A percentile compares a stretch with the other conserved stretches of the same genome.
phyloP scores from a whole-genome alignment of 2,329 filamentous ascomycete genomes.

The Penicillium olsonii region DNA sequence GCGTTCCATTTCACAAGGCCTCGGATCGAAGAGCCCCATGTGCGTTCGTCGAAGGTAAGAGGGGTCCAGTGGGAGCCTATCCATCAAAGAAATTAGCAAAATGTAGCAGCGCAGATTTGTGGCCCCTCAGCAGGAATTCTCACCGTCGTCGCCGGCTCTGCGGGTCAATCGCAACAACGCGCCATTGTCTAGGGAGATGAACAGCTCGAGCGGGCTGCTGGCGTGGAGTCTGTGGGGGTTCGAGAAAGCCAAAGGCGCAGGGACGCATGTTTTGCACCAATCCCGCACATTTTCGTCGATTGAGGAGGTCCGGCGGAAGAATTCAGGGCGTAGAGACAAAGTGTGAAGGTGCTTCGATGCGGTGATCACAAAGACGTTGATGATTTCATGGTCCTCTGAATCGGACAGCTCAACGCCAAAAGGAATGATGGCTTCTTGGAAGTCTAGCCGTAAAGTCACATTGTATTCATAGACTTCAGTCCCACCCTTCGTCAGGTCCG shows the following conservation, averaged over 20 bases:
- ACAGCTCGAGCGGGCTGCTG: constrained; percentile 69
- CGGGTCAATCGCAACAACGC: constrained; percentile 67
- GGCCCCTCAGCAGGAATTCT: background rate
- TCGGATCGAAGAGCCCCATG: constrained; percentile 51
- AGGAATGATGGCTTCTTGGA: constrained; percentile 70
- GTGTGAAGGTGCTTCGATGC: constrained; percentile 78
- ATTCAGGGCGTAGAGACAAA: constrained; percentile 77
- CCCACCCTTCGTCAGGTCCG: constrained; percentile 74
- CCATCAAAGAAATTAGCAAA: constrained; percentile 16
- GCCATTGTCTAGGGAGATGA: constrained; percentile 64
- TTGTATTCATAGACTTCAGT: constrained; percentile 66
- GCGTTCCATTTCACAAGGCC: constrained; percentile 48
- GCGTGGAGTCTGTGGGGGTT: constrained; percentile 79
- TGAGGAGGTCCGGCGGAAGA: constrained; percentile 70
- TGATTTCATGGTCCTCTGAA: constrained; percentile 70
- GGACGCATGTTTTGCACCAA: constrained; percentile 72
- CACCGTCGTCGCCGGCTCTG: constrained; percentile 55
- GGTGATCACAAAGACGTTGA: constrained; percentile 79
- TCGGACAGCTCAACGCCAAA: constrained; percentile 84
- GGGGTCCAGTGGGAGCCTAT: constrained; percentile 47
- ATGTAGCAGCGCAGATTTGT: constrained; percentile 5
- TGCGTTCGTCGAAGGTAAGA: constrained; percentile 50
- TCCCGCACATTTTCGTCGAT: constrained; percentile 74
- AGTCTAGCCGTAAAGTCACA: constrained; percentile 75
- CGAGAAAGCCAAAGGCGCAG: constrained; percentile 75